phyloP scores from a whole-genome alignment of 1,139 yeast genomes.

The Blastobotrys proliferans region DNA sequence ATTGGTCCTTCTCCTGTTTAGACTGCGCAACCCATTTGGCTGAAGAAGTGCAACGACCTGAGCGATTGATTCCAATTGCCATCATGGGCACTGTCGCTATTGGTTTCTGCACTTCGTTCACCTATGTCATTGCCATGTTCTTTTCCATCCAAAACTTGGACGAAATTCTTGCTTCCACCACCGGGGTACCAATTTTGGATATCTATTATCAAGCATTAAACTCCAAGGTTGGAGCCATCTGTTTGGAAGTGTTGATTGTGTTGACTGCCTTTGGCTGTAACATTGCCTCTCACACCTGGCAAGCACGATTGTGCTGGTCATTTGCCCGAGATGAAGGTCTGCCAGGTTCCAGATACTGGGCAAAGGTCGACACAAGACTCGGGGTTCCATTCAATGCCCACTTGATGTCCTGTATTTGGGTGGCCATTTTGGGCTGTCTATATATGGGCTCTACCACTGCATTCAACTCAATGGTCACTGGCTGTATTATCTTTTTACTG shows the following conservation, averaged over 20 bases:
- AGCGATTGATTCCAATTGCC: conserved; percentile 51
- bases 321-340: conserved; percentile 83
- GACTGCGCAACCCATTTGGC: conserved; percentile 63
- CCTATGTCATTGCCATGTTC: conserved; percentile 53
- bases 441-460: conserved; percentile 66
- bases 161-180: conserved; percentile 41
- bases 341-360: conserved; percentile 55
- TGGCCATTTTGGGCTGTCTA: conserved; percentile 42
- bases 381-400: conserved; percentile 72
- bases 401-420: conserved; percentile 56
- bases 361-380: conserved; percentile 57
- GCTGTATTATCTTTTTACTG: conserved; percentile 73
- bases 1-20: conserved; percentile 54
- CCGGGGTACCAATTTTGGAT: conserved; percentile 57
- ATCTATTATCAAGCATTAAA: conserved; percentile 42
- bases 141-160: conserved; percentile 52
- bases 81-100: conserved; percentile 54
- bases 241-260: conserved; percentile 55
- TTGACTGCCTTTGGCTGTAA: conserved; percentile 56
- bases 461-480: conserved; percentile 80
- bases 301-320: conserved; percentile 79
- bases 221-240: conserved; percentile 51
- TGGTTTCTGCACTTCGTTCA: conserved; percentile 52
- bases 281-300: conserved; percentile 69
- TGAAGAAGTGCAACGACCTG: conserved; percentile 51